A percentile compares a stretch with the other conserved stretches of the same genome.
Evolutionary conservation across 1,284 basidiomycete genomes (phyloP).

Genomic region (Agroathelia rolfsii): DNA sequence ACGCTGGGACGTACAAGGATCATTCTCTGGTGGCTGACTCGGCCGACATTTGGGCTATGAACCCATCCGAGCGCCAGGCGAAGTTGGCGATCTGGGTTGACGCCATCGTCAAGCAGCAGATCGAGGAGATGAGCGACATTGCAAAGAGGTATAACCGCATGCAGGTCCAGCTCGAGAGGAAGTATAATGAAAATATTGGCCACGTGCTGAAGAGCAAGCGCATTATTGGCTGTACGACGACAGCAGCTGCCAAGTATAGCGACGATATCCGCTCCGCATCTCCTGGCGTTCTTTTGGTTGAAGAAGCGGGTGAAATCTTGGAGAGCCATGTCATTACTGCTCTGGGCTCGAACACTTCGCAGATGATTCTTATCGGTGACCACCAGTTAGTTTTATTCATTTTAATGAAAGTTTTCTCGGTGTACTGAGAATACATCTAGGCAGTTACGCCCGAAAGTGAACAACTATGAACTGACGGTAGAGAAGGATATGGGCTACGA

Average conservation of each 20-base stretch:
- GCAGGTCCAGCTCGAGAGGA: slow-evolving; percentile 26
- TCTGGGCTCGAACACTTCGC: slow-evolving; percentile 33
- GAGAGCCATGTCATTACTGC: slow-evolving; percentile 58
- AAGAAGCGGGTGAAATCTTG: slow-evolving; percentile 63
- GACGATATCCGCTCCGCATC: slow-evolving; percentile 32
- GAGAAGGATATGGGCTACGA: slow-evolving; percentile 58
- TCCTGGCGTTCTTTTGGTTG: slow-evolving; percentile 47
- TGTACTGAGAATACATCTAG: slow-evolving; percentile 22
- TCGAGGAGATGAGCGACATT: slow-evolving; percentile 25
- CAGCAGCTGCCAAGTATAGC: slow-evolving; percentile 52
- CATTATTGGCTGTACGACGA: slow-evolving; percentile 61
- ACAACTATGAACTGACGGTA: slow-evolving; percentile 47
- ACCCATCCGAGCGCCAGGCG: slow-evolving; percentile 20
- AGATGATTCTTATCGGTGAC: slow-evolving; percentile 58
- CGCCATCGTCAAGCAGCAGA: slow-evolving; percentile 27
- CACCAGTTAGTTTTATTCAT: slow-evolving; percentile 34
- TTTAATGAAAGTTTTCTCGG: not conserved
- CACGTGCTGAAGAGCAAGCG: slow-evolving; percentile 33
- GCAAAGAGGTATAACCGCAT: slow-evolving; percentile 33
- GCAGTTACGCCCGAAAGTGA: slow-evolving; percentile 61
- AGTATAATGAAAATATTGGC: slow-evolving; percentile 26
- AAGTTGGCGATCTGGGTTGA: slow-evolving; percentile 30
- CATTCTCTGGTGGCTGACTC: slow-evolving; percentile 18
- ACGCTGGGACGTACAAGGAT: slow-evolving; percentile 31
- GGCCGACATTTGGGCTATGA: slow-evolving; percentile 35